Evolutionary conservation across 352 stramenopile species (phyloP), one percentile per base, ranked within the genome.

Genomic region (Pythium rishiriense): DNA sequence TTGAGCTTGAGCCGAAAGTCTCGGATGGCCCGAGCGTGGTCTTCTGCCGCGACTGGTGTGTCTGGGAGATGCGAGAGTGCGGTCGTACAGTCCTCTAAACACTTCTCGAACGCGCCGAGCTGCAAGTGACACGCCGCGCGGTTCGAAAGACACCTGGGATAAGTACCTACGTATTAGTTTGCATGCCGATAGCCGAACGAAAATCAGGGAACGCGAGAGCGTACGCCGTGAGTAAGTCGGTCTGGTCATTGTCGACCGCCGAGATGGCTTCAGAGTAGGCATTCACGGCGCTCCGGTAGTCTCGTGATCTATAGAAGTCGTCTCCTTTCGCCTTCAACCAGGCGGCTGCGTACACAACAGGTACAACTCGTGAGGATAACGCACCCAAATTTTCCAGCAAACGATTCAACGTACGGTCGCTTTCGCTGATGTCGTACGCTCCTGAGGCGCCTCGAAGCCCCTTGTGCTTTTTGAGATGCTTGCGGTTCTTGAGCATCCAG

Each of bases 281-380:
- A 49, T 90, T 93, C 9, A 73, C 70, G 9, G 85, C 85, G 62
- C 85, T 89, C 0, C 69, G 70, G 48, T 79, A 91, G 59, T 94
- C 85, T 11, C 69, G 82, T 2, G 77, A 76, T 31, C 79, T 80
- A 39, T 88, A 93, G 59, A 93, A 94, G 42, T 93, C 85, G 66
- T 93, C 85, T n/a, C 74, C 85, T 64, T 92, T 93, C 0, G 85
- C 85, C 48, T 94, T 94, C n/a, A 94, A 62, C 85, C 85, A 94
- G 62, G 88, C 84, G 9, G 83, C 85, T 94, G 26, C 24, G 51
- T 11, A 56, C 33, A 28, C 15, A 67, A 37, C 33, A 41, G 0
- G 19, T 10, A 22, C 43, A 28, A 21, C 43, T 29, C 9, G 8
- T 45, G 1, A 41, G 45, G 19, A 37, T n/a, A 26, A 45, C 9